Percentiles rank a stretch among this genome's conserved stretches.
Evolutionary conservation across 202 grass and related monocot species (phyloP).

Genomic region (Bolboschoenoplectus hybrid): DNA sequence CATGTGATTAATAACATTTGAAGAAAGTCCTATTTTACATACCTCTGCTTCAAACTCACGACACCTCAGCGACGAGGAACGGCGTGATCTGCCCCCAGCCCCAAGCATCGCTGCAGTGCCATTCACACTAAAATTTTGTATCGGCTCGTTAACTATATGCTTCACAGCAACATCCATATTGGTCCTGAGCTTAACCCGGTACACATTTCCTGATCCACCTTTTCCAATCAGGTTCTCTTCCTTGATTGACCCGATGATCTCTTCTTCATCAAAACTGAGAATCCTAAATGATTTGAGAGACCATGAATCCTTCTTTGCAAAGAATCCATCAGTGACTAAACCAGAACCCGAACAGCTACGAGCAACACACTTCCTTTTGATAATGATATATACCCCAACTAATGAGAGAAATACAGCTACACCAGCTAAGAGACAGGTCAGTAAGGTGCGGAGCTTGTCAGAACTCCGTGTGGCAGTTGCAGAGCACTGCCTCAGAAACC

Average conservation of each 20-base stretch:
- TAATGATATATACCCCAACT: conserved; percentile 47
- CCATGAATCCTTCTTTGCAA: conserved; percentile 65
- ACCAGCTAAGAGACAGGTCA: conserved; percentile 58
- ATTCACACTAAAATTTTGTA: neutral
- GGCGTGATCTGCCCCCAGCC: conserved; percentile 22
- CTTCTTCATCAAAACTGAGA: conserved; percentile 71
- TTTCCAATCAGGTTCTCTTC: conserved; percentile 82
- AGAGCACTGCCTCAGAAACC: conserved; percentile 56
- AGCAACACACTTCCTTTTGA: conserved; percentile 47
- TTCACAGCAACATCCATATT: conserved; percentile 74
- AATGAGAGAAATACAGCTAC: conserved; percentile 50
- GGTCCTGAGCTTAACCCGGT: conserved; percentile 66
- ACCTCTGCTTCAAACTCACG: conserved; percentile 85
- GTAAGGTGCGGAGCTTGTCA: conserved; percentile 38
- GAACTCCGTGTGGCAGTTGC: neutral
- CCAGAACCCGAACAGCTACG: neutral
- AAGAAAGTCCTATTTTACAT: neutral
- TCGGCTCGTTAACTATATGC: conserved; percentile 48
- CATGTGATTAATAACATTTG: neutral
- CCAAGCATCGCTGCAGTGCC: conserved; percentile 43
- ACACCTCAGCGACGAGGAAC: conserved; percentile 47
- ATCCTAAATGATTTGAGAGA: conserved; percentile 74
- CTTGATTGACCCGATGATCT: conserved; percentile 65
- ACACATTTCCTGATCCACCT: conserved; percentile 86
- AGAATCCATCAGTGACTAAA: conserved; percentile 25